Evolutionary conservation across 768 basidiomycete genomes (phyloP).

Genomic region (Coprinopsis sp.): DNA sequence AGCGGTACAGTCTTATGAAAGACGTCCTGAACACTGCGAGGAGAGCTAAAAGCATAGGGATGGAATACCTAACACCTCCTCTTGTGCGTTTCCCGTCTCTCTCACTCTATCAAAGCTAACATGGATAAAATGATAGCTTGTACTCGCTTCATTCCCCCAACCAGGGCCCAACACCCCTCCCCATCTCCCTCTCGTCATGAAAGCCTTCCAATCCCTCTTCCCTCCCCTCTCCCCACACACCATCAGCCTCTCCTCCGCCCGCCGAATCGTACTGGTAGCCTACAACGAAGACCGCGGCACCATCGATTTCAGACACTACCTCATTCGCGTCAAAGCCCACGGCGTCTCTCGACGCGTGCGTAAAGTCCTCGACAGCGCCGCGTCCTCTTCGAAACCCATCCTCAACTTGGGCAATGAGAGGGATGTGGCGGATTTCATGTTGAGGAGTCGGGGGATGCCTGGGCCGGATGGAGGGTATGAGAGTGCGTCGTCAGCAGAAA

Average conservation of each 20-base stretch:
- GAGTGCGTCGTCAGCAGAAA: slow-evolving; percentile 76
- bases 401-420: slow-evolving; percentile 85
- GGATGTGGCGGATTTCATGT: slow-evolving; percentile 93
- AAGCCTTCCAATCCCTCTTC: slow-evolving; percentile 94
- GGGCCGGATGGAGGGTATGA: slow-evolving; percentile 72
- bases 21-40: slow-evolving; percentile 67
- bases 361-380: slow-evolving; percentile 68
- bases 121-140: slow-evolving; percentile 53
- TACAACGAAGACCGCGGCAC: slow-evolving; percentile 86
- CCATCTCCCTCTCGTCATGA: slow-evolving; percentile 88
- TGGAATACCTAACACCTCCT: slow-evolving; percentile 90
- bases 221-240: slow-evolving; percentile 85
- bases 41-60: slow-evolving; percentile 68
- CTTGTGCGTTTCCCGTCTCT: slow-evolving; percentile 49
- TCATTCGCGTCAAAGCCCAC: slow-evolving; percentile 92
- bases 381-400: slow-evolving; percentile 38
- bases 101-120: background rate
- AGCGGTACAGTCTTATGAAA: slow-evolving; percentile 88
- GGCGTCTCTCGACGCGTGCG: slow-evolving; percentile 91
- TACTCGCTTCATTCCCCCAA: slow-evolving; percentile 82
- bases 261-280: slow-evolving; percentile 88
- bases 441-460: slow-evolving; percentile 61
- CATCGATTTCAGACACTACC: slow-evolving; percentile 89
- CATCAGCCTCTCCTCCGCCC: slow-evolving; percentile 80
- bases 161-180: slow-evolving; percentile 71